Evolutionary conservation across 2,329 filamentous ascomycete species (phyloP).

Genomic region (Zymoseptoria ardabiliae): DNA sequence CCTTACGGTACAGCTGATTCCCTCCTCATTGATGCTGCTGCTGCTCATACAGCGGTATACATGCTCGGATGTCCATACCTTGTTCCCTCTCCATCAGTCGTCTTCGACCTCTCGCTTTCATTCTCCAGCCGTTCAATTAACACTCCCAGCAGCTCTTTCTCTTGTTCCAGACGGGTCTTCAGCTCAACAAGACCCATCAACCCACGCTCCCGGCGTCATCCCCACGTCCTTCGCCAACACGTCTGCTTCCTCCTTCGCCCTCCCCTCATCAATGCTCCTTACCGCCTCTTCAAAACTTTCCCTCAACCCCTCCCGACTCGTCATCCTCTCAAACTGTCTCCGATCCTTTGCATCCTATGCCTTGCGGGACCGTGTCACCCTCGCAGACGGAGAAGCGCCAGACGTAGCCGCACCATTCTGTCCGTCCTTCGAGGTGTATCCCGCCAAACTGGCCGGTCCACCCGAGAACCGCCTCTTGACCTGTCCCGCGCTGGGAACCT

Average conservation of each 20-base stretch:
- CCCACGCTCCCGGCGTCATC: slow-evolving; percentile 4
- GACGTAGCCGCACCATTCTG: slow-evolving; percentile 28
- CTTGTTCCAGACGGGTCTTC: not conserved
- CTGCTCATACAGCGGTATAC: too few species aligned
- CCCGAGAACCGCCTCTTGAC: slow-evolving; percentile 46
- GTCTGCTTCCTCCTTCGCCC: not conserved
- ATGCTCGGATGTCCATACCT: too few species aligned
- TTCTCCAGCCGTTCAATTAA: not conserved
- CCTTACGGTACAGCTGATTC: too few species aligned
- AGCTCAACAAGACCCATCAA: not conserved
- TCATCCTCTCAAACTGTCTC: slow-evolving; percentile 15
- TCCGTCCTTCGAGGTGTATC: slow-evolving; percentile 31
- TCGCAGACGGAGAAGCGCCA: slow-evolving; percentile 47
- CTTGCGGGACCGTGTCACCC: slow-evolving; percentile 62
- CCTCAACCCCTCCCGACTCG: slow-evolving; percentile 1
- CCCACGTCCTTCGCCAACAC: slow-evolving; percentile 1
- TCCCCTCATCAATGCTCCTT: not conserved
- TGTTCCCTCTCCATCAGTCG: too few species aligned
- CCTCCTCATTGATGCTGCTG: too few species aligned
- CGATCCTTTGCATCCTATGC: slow-evolving; percentile 42
- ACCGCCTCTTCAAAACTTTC: slow-evolving; percentile 1
- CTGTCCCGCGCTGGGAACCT: slow-evolving; percentile 50
- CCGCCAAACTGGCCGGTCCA: slow-evolving; percentile 26
- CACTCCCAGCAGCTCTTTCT: not conserved
- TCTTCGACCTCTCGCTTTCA: too few species aligned